phyloP scores from a whole-genome alignment of 345 rosid genomes.

The Sisymbrium altissimum region DNA sequence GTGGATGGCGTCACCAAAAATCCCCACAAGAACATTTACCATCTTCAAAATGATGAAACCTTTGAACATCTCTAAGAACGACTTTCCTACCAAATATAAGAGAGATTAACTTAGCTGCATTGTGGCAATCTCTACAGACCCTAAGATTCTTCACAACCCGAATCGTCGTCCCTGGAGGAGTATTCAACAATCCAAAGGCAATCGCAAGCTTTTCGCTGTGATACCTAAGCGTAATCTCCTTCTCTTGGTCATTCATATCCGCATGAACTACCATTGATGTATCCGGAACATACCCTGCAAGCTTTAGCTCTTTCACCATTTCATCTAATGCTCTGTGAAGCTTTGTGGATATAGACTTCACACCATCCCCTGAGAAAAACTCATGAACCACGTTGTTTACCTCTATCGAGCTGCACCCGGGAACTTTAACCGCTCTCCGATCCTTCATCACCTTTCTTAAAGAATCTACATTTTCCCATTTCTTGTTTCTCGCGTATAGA shows the following conservation, averaged over 20 bases:
- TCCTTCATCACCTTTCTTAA: slow-evolving; percentile 58
- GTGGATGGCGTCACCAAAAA: slow-evolving; percentile 55
- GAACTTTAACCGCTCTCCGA: slow-evolving; percentile 62
- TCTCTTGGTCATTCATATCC: slow-evolving; percentile 62
- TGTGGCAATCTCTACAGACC: slow-evolving; percentile 85
- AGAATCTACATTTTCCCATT: slow-evolving; percentile 67
- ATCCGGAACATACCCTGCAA: slow-evolving; percentile 78
- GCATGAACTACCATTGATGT: slow-evolving; percentile 57
- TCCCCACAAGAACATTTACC: slow-evolving; percentile 82
- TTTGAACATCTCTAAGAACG: slow-evolving; percentile 81
- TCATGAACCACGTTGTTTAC: slow-evolving; percentile 70
- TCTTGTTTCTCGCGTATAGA: slow-evolving; percentile 61
- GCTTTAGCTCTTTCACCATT: slow-evolving; percentile 64
- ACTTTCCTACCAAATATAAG: slow-evolving; percentile 57
- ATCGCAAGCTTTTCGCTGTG: slow-evolving; percentile 91
- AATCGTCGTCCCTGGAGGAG: slow-evolving; percentile 64
- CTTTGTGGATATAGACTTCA: slow-evolving; percentile 43
- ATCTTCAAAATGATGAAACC: slow-evolving; percentile 83
- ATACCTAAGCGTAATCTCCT: slow-evolving; percentile 63
- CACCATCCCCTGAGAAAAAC: slow-evolving; percentile 76
- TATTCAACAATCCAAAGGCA: slow-evolving; percentile 68
- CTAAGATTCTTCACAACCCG: slow-evolving; percentile 83
- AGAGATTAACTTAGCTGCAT: slow-evolving; percentile 74
- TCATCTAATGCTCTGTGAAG: slow-evolving; percentile 56
- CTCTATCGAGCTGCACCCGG: slow-evolving; percentile 84